These are phyloP conservation scores for Neonothopanus nambi DNA, from an alignment of 1,284 basidiomycete species.

Conservation along the genomic window DNA sequence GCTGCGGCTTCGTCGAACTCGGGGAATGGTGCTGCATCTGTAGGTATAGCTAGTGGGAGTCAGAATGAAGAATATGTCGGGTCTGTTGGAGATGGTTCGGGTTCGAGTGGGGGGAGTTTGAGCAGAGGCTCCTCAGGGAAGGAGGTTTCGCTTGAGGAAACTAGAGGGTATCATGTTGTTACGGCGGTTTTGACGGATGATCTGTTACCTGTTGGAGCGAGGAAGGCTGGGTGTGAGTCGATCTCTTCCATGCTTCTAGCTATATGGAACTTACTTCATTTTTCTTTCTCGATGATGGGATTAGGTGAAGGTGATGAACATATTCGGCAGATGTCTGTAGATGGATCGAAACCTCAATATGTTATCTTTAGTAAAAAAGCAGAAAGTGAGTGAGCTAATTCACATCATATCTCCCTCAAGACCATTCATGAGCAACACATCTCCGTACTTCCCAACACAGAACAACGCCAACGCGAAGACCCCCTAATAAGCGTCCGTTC, in stretches of 20 bases:
- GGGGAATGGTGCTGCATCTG: too few species aligned
- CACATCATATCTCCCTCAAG: too few species aligned
- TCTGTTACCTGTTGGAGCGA: constrained; percentile 24
- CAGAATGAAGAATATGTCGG: too few species aligned
- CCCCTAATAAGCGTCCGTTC: constrained; percentile 14
- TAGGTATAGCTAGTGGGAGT: too few species aligned
- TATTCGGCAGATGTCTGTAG: background rate
- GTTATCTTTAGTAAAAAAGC: constrained; percentile 23
- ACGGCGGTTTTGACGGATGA: constrained; percentile 27
- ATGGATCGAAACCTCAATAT: constrained; percentile 16
- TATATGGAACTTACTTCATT: constrained; percentile 17
- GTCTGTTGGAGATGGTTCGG: too few species aligned
- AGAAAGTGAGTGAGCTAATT: constrained; percentile 17
- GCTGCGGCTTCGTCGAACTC: too few species aligned
- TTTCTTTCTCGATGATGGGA: constrained; percentile 14
- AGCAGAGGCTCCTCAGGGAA: too few species aligned
- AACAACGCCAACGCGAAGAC: constrained; percentile 17
- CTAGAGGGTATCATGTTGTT: constrained; percentile 23
- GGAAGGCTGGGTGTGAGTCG: constrained; percentile 23
- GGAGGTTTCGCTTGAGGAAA: constrained; percentile 16
- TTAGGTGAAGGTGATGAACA: constrained; percentile 13
- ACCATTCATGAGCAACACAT: too few species aligned
- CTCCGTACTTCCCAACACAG: too few species aligned
- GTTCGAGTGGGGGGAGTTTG: too few species aligned
- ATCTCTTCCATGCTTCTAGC: constrained; percentile 1